A percentile compares a stretch with the other conserved stretches of the same genome.
These are phyloP conservation scores for Apiosordaria backusii DNA, from an alignment of 495 filamentous ascomycete species.

Conservation along the genomic window DNA sequence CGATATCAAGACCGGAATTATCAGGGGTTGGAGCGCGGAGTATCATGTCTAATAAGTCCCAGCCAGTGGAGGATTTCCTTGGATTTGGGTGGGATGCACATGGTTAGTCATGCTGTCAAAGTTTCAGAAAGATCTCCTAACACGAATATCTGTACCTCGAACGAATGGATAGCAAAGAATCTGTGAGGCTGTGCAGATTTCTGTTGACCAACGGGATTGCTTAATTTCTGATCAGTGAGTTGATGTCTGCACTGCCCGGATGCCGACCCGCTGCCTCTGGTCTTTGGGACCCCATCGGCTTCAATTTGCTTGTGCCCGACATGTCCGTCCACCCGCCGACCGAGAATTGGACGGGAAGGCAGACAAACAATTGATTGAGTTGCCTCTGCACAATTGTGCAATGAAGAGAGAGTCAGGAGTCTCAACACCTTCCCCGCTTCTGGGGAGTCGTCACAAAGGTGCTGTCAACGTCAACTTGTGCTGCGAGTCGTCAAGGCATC, in stretches of 20 bases:
- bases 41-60: not conserved
- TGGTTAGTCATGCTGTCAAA: not conserved
- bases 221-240: constrained; percentile 12
- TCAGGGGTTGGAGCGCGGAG: not conserved
- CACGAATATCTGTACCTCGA: not conserved
- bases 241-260: constrained; percentile 11
- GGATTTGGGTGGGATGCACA: not conserved
- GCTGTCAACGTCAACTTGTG: constrained; percentile 12
- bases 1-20: not conserved
- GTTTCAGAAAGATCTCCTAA: not conserved
- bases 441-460: not conserved
- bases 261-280: not conserved
- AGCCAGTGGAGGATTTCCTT: not conserved
- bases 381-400: not conserved
- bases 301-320: constrained; percentile 1
- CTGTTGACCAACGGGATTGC: constrained; percentile 11
- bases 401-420: not conserved
- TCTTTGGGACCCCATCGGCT: constrained; percentile 9
- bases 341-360: not conserved
- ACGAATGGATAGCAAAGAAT: not conserved
- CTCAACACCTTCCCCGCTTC: not conserved
- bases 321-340: not conserved
- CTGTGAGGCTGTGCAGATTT: constrained; percentile 14
- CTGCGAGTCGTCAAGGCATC: constrained; percentile 9
- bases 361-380: constrained; percentile 1